phyloP scores from a whole-genome alignment of 2,329 filamentous ascomycete genomes.

The Ascochyta viciae-villosae region DNA sequence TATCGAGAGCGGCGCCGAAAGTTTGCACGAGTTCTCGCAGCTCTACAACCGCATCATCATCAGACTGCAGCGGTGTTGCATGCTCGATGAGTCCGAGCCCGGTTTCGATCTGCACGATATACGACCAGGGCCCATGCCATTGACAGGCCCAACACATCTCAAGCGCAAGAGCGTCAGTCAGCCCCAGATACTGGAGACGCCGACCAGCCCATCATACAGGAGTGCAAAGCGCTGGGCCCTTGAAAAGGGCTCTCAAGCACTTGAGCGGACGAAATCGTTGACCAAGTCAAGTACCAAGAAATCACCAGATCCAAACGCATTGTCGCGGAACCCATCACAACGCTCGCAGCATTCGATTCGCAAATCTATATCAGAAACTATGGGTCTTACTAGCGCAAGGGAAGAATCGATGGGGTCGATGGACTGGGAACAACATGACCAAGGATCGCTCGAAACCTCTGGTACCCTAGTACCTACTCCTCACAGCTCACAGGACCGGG shows the following conservation, averaged over 20 bases:
- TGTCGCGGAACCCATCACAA: constrained; percentile 41
- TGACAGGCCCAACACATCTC: constrained; percentile 31
- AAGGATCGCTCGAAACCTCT: constrained; percentile 36
- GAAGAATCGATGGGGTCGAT: constrained; percentile 34
- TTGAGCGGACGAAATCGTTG: constrained; percentile 44
- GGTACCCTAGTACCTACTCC: constrained; percentile 37
- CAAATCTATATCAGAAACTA: constrained; percentile 43
- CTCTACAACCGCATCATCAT: constrained; percentile 56
- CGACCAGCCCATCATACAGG: constrained; percentile 42
- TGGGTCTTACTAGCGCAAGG: constrained; percentile 39
- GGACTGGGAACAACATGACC: constrained; percentile 36
- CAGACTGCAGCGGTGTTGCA: constrained; percentile 49
- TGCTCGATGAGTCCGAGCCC: constrained; percentile 48
- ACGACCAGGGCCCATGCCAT: constrained; percentile 29
- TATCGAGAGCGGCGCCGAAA: constrained; percentile 35
- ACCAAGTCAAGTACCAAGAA: constrained; percentile 37
- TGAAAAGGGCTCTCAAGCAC: constrained; percentile 45
- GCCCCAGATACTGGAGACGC: constrained; percentile 33
- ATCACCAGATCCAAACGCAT: constrained; percentile 34
- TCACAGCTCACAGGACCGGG: constrained; percentile 37
- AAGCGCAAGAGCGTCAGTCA: constrained; percentile 44
- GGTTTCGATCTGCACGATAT: constrained; percentile 38
- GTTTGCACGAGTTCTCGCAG: constrained; percentile 42
- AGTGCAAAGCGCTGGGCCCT: constrained; percentile 46
- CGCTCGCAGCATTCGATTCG: constrained; percentile 44